Percentiles rank a stretch among this genome's conserved stretches.
Evolutionary conservation across 148 eudicot species (phyloP).

Genomic region (Nepenthes mirabilis): DNA sequence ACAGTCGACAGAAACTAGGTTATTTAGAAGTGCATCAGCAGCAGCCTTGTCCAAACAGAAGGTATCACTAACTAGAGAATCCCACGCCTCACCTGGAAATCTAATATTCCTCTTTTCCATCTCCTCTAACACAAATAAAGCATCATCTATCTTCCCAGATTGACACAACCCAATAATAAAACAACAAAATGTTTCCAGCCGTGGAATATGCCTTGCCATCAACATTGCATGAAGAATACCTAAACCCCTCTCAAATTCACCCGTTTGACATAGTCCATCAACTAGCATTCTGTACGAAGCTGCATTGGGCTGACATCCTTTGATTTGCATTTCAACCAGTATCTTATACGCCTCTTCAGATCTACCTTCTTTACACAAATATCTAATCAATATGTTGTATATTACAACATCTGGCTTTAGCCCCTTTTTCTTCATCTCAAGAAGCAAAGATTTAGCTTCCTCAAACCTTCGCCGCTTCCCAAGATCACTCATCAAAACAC

Average conservation of each 20-base stretch:
- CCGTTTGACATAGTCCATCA: constrained; percentile 59
- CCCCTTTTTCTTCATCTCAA: constrained; percentile 71
- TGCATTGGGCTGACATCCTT: constrained; percentile 76
- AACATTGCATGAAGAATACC: constrained; percentile 69
- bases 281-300: constrained; percentile 77
- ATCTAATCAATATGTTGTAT: constrained; percentile 58
- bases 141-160: constrained; percentile 50
- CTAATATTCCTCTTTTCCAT: constrained; percentile 60
- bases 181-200: constrained; percentile 44
- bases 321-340: constrained; percentile 72
- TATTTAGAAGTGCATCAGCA: constrained; percentile 22
- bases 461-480: constrained; percentile 43
- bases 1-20: constrained; percentile 13
- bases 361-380: constrained; percentile 47
- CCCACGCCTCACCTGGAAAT: constrained; percentile 43
- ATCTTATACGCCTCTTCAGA: constrained; percentile 62
- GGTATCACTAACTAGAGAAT: constrained; percentile 31
- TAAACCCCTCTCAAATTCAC: constrained; percentile 47
- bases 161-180: constrained; percentile 52
- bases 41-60: constrained; percentile 15
- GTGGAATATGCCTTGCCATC: constrained; percentile 55
- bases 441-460: constrained; percentile 56
- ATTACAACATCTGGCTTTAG: constrained; percentile 69
- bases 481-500: constrained; percentile 78
- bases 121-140: constrained; percentile 63